A percentile compares a stretch with the other conserved stretches of the same genome.
These are phyloP conservation scores for Fusarium luffae DNA, from an alignment of 2,329 filamentous ascomycete species.

Conservation along the genomic window DNA sequence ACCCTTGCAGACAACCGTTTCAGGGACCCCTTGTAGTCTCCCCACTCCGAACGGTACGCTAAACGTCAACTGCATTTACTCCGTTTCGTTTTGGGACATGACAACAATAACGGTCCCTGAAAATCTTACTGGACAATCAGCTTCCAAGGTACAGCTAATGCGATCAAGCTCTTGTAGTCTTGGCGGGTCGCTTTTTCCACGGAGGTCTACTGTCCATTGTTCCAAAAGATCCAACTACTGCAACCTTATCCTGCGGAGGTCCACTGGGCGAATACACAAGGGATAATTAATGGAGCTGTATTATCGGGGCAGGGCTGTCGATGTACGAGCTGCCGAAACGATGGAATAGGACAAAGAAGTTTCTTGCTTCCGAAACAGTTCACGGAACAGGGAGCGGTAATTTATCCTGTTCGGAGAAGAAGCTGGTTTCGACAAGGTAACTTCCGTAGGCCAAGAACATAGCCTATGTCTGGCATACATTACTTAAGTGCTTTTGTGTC, in stretches of 20 bases:
- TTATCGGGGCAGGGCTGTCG: neutral
- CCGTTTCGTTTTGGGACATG: constrained; percentile 17
- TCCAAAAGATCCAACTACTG: constrained; percentile 22
- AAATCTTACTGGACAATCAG: neutral
- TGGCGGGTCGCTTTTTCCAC: constrained; percentile 8
- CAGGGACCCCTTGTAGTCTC: neutral
- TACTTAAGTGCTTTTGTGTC: constrained; percentile 1
- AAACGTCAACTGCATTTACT: constrained; percentile 3
- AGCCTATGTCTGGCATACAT: neutral
- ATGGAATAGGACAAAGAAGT: neutral
- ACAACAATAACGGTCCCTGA: neutral
- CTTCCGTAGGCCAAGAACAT: neutral
- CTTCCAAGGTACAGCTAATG: neutral
- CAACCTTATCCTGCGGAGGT: constrained; percentile 11
- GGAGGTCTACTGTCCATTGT: constrained; percentile 11
- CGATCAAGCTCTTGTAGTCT: neutral
- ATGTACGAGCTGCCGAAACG: neutral
- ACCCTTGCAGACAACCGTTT: constrained; percentile 1
- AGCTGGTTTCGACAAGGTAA: neutral
- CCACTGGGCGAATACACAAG: neutral
- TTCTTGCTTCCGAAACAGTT: constrained; percentile 23
- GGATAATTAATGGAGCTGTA: neutral
- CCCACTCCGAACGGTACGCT: constrained; percentile 12
- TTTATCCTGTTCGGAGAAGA: constrained; percentile 2
- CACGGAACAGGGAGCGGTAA: constrained; percentile 5